Conservation (phyloP, 352 stramenopile genomes). For the Globisporangium apiculatum region DNA sequence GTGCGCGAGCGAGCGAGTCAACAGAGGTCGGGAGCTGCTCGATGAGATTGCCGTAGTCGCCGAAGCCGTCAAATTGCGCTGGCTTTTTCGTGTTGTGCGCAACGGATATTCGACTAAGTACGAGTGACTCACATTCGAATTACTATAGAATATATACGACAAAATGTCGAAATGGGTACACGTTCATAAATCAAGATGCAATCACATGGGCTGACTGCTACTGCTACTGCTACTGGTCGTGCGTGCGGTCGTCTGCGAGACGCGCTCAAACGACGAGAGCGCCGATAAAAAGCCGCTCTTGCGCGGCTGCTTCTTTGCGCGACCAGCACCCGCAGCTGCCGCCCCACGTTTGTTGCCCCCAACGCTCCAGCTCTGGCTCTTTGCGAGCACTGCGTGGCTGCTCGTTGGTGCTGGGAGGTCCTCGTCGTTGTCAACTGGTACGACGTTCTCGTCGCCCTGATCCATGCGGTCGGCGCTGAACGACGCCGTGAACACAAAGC, state of each 20-base stretch:
- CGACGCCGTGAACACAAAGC: conserved; percentile 75
- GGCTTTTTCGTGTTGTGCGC: neutral
- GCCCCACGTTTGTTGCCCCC: conserved; percentile 13
- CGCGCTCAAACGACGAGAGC: conserved; percentile 64
- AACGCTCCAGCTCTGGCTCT: conserved; percentile 49
- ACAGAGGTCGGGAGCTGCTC: too few relatives aligned
- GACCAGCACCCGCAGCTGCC: neutral
- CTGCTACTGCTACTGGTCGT: conserved; percentile 29
- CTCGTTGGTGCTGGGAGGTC: conserved; percentile 1
- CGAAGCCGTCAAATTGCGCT: neutral
- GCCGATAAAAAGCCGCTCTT: conserved; percentile 60
- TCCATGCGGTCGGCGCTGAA: conserved; percentile 40
- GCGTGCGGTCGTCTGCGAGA: conserved; percentile 23
- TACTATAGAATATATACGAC: neutral
- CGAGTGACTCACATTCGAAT: neutral
- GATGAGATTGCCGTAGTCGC: too few relatives aligned
- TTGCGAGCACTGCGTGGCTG: conserved; percentile 20
- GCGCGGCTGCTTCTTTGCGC: conserved; percentile 26
- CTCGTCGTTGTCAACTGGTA: conserved; percentile 18
- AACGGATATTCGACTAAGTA: too few relatives aligned
- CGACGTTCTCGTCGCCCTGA: conserved; percentile 29
- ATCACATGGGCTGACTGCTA: conserved; percentile 28
- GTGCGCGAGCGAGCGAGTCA: too few relatives aligned
- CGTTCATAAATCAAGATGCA: neutral
- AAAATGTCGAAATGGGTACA: neutral